These are phyloP conservation scores for Bauhinia variegata DNA, from an alignment of 306 rosid genomes.

Conservation along the genomic window DNA sequence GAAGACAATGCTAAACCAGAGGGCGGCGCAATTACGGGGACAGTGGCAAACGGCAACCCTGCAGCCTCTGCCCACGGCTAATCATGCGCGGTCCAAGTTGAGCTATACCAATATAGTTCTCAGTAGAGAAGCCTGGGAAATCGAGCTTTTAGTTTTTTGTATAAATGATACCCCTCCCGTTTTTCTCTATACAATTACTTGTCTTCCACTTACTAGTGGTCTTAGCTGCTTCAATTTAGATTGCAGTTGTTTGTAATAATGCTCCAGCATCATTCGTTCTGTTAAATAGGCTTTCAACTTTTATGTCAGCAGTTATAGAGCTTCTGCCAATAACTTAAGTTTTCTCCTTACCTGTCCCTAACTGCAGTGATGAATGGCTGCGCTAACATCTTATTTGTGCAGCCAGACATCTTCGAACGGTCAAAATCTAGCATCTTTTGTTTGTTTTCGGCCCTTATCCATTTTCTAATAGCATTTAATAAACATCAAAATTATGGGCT, in stretches of 20 bases:
- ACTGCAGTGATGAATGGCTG: too few relatives aligned
- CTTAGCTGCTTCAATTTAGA: conserved; percentile 40
- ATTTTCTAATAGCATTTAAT: background rate
- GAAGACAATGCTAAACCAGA: conserved; percentile 62
- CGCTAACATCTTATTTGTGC: too few relatives aligned
- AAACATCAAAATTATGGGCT: background rate
- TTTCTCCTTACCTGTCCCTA: too few relatives aligned
- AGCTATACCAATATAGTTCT: conserved; percentile 33
- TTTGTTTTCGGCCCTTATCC: too few relatives aligned
- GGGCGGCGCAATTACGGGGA: conserved; percentile 49
- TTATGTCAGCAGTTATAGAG: background rate
- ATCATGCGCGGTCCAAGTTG: conserved; percentile 43
- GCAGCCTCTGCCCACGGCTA: conserved; percentile 78
- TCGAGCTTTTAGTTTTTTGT: conserved; percentile 26
- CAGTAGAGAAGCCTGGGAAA: conserved; percentile 35
- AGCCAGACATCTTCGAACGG: too few relatives aligned
- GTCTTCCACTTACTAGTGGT: background rate
- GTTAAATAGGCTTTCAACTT: conserved; percentile 31
- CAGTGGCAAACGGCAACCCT: conserved; percentile 67
- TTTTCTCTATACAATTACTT: conserved; percentile 26
- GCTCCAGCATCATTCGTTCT: conserved; percentile 30
- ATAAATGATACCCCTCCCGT: conserved; percentile 40
- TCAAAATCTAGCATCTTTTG: too few relatives aligned
- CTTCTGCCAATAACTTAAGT: too few relatives aligned
- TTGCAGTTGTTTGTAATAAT: conserved; percentile 49